Conservation (phyloP, 2,329 filamentous ascomycete genomes). For the Cladosporium velox region DNA sequence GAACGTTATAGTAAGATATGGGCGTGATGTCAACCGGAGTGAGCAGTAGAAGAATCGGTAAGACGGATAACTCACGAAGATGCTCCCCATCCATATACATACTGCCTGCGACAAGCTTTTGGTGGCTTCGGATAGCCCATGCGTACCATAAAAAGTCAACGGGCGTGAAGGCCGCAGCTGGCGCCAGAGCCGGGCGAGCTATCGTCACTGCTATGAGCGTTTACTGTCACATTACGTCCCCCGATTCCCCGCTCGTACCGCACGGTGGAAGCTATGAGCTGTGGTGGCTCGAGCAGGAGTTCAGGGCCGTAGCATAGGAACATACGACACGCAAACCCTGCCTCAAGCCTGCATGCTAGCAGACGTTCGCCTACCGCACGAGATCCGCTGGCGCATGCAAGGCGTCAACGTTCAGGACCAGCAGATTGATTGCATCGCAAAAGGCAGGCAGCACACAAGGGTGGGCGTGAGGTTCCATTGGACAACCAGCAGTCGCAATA, state of each 20-base stretch:
- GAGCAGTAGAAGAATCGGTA: background rate
- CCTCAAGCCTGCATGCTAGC: background rate
- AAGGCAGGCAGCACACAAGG: background rate
- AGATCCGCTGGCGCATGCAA: background rate
- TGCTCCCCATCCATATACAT: slow-evolving; percentile 5
- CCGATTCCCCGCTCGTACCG: slow-evolving; percentile 19
- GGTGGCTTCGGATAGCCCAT: slow-evolving; percentile 7
- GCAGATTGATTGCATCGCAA: background rate
- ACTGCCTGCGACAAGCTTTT: slow-evolving; percentile 7
- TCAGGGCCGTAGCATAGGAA: background rate
- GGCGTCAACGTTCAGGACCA: background rate
- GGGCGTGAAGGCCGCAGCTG: slow-evolving; percentile 4
- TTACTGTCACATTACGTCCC: background rate
- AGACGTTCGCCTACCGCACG: background rate
- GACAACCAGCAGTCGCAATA: background rate
- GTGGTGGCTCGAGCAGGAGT: background rate
- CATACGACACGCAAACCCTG: background rate
- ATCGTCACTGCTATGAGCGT: slow-evolving; percentile 1
- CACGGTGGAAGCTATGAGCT: slow-evolving; percentile 10
- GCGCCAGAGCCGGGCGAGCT: background rate
- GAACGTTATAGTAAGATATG: background rate
- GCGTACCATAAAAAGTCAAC: slow-evolving; percentile 1
- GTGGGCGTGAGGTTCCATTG: background rate
- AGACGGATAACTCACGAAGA: background rate
- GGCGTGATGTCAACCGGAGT: background rate